These are phyloP conservation scores for Grosmannia huntii DNA, from an alignment of 2,329 filamentous ascomycete genomes.

Conservation along the genomic window DNA sequence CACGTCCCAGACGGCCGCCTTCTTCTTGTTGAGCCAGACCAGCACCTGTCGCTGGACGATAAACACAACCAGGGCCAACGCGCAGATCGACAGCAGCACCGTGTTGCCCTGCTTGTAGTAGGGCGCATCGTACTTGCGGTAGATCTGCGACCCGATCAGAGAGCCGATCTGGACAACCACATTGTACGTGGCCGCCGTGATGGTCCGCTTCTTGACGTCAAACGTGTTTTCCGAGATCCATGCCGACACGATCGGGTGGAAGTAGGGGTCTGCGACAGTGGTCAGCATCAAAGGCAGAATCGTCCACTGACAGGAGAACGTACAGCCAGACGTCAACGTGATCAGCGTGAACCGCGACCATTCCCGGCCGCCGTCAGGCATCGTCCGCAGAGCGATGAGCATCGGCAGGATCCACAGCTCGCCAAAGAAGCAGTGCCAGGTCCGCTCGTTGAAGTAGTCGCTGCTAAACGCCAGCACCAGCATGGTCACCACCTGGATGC, in stretches of 20 bases:
- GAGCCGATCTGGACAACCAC: slow-evolving; percentile 25
- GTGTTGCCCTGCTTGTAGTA: slow-evolving; percentile 41
- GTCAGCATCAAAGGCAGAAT: too few relatives aligned
- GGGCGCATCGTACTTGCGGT: slow-evolving; percentile 40
- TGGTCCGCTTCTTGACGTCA: slow-evolving; percentile 9
- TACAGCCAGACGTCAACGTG: slow-evolving; percentile 24
- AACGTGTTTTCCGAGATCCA: slow-evolving; percentile 4
- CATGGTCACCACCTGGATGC: slow-evolving; percentile 39
- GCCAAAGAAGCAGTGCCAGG: slow-evolving; percentile 30
- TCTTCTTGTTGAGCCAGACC: slow-evolving; percentile 37
- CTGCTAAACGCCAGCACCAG: slow-evolving; percentile 32
- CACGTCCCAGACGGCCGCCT: slow-evolving; percentile 31
- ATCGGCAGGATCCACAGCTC: slow-evolving; percentile 25
- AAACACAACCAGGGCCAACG: slow-evolving; percentile 37
- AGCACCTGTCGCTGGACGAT: slow-evolving; percentile 32
- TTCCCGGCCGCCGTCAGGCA: slow-evolving; percentile 32
- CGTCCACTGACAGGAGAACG: slow-evolving; percentile 18
- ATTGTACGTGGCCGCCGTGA: slow-evolving; percentile 5
- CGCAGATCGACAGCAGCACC: slow-evolving; percentile 35
- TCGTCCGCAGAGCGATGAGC: slow-evolving; percentile 34
- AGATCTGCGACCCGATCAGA: slow-evolving; percentile 29
- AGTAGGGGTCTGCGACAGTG: neutral
- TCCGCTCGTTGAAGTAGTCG: slow-evolving; percentile 31
- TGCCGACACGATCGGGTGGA: neutral
- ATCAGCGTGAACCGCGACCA: slow-evolving; percentile 40